Evolutionary conservation across 139 green algal species (phyloP).

Genomic region (Medakamo hakoo): DNA sequence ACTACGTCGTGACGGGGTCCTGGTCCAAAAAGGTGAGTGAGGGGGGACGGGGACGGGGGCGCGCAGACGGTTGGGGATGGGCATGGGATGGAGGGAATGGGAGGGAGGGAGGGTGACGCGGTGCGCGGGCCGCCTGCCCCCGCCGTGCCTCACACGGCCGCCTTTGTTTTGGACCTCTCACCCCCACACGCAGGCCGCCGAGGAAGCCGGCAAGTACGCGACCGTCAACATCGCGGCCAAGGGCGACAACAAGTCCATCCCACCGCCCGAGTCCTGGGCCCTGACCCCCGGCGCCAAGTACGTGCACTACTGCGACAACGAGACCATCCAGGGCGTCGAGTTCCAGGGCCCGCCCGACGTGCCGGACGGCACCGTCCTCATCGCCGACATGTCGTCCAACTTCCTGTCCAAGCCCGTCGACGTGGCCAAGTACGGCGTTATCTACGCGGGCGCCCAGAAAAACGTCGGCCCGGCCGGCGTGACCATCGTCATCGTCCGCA

Average conservation of each 20-base stretch:
- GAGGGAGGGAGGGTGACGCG: no score
- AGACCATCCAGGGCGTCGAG: constrained; percentile 98
- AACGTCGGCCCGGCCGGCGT: constrained; percentile 90
- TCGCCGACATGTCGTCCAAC: constrained; percentile 96
- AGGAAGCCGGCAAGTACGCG: constrained; percentile 69
- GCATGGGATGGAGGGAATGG: no score
- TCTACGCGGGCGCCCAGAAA: constrained; percentile 98
- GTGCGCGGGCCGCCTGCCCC: no score
- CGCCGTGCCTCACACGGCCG: no score
- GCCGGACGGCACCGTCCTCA: constrained; percentile 33
- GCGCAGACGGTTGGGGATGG: neutral
- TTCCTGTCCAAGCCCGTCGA: constrained; percentile 95
- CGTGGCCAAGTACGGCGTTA: constrained; percentile 87
- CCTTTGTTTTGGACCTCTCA: no score
- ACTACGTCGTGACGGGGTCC: constrained; percentile 86
- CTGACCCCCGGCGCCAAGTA: constrained; percentile 65
- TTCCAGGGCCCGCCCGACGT: constrained; percentile 70
- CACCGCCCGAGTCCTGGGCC: constrained; percentile 56
- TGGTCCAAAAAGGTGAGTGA: constrained; percentile 84
- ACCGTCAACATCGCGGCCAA: constrained; percentile 63
- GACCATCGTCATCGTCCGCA: constrained; percentile 87
- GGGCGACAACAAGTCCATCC: constrained; percentile 79
- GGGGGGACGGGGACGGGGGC: neutral
- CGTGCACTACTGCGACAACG: constrained; percentile 98
- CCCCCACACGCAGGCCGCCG: neutral